Evolutionary conservation across 2,329 filamentous ascomycete species (phyloP).

Genomic region (Ascochyta viciae-villosae): DNA sequence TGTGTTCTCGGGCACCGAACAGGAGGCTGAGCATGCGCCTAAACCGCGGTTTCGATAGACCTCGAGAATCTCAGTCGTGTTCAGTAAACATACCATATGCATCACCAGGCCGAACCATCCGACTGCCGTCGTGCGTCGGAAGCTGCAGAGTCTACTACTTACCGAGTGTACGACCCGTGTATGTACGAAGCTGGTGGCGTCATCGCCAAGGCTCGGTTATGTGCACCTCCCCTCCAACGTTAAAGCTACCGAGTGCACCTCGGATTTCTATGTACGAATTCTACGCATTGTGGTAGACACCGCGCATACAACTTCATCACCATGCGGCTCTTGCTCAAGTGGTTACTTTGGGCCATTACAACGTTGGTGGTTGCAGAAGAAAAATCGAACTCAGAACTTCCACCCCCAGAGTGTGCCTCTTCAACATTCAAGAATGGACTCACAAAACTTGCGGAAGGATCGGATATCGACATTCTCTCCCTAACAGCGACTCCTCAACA

Average conservation of each 20-base stretch:
- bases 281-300: not conserved
- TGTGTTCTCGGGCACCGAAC: conserved; percentile 9
- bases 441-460: not conserved
- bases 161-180: too few species aligned
- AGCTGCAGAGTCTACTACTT: too few species aligned
- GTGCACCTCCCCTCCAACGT: not conserved
- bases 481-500: conserved; percentile 18
- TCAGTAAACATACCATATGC: too few species aligned
- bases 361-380: not conserved
- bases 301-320: not conserved
- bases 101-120: too few species aligned
- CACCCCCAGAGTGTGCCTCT: conserved; percentile 10
- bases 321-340: not conserved
- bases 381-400: not conserved
- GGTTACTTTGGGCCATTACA: not conserved
- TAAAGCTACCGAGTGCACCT: not conserved
- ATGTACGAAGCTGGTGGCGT: not conserved
- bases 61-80: too few species aligned
- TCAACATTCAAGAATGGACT: conserved; percentile 15
- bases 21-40: conserved; percentile 6
- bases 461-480: conserved; percentile 22
- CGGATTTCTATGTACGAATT: not conserved
- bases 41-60: not conserved
- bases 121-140: too few species aligned
- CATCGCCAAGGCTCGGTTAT: conserved; percentile 9